Base-by-base conservation (phyloP, 768 basidiomycete species). In the Tylopilus plumbeoviolaceoides region DNA sequence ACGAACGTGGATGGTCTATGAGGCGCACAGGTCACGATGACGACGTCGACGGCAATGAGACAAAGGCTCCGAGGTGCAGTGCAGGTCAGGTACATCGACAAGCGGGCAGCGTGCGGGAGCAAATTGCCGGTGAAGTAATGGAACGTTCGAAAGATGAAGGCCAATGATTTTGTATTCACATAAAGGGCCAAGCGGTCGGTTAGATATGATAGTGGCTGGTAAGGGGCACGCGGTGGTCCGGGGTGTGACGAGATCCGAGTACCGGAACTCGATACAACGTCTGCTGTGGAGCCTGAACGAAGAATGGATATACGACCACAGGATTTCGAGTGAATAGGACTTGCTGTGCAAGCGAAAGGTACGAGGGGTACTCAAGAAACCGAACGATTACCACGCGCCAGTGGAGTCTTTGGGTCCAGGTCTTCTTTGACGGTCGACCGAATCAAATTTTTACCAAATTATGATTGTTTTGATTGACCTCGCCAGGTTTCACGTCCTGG, bases 361-460 rank as follows among this genome's bases (percentile, higher is more conserved):
- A 36, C 15, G 17, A 25, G 23, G 18, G 12, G 28, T 50, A 58
- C 30, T 43, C 48, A 49, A 61, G 36, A 58, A 59, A 59, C 50
- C 53, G 45, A 28, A 56, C 66, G 65, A 51, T 43, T 51, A 54
- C 58, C 65, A 68, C 56, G 65, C 55, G 63, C 47, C 18, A 14
- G 66, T 65, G 64, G 63, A 62, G 65, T 48, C 30, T 11, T 35
- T 48, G 59, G 57, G 62, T 59, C 65, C 51, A 67, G 65, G 62
- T 67, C 65, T 53, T 64, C 57, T 52, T 28, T 1, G 36, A 51
- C 35, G 23, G 51, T 15, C 20, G 21, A 51, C 45, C 12, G 31
- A 51, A 59, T 53, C 55, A 49, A 59, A 44, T 31, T 9, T 48
- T 66, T 66, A 66, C 64, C 59, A 59, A 59, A 63, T 57, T n/a